Conservation (phyloP, 371 early-diverging fungal genomes). For the Apophysomyces variabilis region DNA sequence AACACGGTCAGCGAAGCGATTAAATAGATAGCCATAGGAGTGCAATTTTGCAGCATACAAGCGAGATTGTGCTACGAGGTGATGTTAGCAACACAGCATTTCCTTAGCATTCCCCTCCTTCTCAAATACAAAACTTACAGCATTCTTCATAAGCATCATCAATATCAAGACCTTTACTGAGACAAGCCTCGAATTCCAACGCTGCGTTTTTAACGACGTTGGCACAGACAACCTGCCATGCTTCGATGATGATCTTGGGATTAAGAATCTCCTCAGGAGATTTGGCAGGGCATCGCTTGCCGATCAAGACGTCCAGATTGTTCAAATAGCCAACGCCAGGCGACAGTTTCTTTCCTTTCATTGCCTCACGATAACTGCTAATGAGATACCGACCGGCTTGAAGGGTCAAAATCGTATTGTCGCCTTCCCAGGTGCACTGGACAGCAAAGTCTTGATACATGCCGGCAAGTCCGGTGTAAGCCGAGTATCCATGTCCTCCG, state of each 20-base stretch:
- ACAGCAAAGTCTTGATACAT: conserved; percentile 92
- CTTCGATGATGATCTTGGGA: conserved; percentile 74
- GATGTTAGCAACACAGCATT: neutral
- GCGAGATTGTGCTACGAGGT: conserved; percentile 64
- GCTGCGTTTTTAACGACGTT: conserved; percentile 83
- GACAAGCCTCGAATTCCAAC: conserved; percentile 73
- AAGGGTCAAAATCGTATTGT: conserved; percentile 89
- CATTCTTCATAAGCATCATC: conserved; percentile 91
- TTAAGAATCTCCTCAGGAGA: conserved; percentile 60
- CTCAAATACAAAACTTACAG: conserved; percentile 38
- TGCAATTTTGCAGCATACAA: conserved; percentile 89
- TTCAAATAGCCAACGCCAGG: conserved; percentile 87
- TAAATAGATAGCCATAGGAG: conserved; percentile 83
- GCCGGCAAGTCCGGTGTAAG: conserved; percentile 87
- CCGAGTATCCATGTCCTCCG: conserved; percentile 93
- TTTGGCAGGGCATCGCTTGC: conserved; percentile 58
- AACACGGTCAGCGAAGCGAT: conserved; percentile 84
- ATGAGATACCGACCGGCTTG: conserved; percentile 92
- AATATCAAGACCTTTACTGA: conserved; percentile 69
- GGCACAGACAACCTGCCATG: conserved; percentile 86
- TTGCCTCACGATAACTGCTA: conserved; percentile 77
- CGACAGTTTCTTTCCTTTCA: conserved; percentile 76
- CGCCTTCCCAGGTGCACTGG: conserved; percentile 94
- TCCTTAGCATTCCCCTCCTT: neutral
- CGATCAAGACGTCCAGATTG: conserved; percentile 56